Evolutionary conservation across 192 early-diverging fungal species (phyloP).

Genomic region (Backusella mclennaniae): DNA sequence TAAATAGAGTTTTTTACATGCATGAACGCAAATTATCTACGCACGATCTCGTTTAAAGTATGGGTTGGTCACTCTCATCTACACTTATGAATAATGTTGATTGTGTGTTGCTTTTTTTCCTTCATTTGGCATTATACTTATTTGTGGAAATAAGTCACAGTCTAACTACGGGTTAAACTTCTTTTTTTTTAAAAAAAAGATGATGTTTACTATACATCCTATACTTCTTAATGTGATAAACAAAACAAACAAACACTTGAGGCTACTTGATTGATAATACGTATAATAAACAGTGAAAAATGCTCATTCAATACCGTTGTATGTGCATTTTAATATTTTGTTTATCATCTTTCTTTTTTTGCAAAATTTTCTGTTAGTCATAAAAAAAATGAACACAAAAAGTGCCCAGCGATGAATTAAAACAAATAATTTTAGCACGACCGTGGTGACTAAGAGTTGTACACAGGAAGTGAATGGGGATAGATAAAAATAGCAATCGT

Average conservation of each 20-base stretch:
- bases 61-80: not conserved
- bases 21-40: not conserved
- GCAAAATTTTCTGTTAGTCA: not conserved
- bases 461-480: not conserved
- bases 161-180: not conserved
- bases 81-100: not conserved
- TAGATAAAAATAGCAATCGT: not conserved
- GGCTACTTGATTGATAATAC: no score
- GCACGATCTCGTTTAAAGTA: not conserved
- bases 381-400: not conserved
- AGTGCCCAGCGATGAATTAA: not conserved
- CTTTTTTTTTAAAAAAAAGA: not conserved
- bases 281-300: no score
- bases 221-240: not conserved
- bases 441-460: not conserved
- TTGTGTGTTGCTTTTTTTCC: not conserved
- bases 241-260: not conserved
- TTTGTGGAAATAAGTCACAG: not conserved
- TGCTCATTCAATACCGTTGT: no score
- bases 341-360: not conserved
- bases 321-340: not conserved
- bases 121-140: not conserved
- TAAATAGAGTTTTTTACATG: not conserved
- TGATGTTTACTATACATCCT: not conserved
- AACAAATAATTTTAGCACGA: not conserved